These are phyloP conservation scores for Auricularia cornea DNA, from an alignment of 768 basidiomycete species.

Conservation along the genomic window DNA sequence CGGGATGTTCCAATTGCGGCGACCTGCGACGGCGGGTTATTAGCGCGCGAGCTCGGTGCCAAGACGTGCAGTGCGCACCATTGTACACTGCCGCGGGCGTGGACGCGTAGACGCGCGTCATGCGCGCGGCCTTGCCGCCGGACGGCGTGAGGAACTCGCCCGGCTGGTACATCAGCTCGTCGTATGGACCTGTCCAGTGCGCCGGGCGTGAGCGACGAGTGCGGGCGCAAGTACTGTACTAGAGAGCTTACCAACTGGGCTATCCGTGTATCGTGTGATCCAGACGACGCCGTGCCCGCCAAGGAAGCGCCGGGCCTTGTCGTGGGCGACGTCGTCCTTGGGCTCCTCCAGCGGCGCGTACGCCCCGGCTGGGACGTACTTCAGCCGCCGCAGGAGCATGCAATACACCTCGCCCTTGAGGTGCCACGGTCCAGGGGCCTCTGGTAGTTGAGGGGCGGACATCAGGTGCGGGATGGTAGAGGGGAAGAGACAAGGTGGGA, in stretches of 20 bases:
- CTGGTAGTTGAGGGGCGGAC: too few relatives aligned
- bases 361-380: not conserved
- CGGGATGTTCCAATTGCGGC: slow-evolving; percentile 9
- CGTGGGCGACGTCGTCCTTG: not conserved
- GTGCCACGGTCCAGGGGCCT: not conserved
- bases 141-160: slow-evolving; percentile 6
- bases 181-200: slow-evolving; percentile 5
- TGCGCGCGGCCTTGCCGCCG: not conserved
- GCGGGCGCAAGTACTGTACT: too few relatives aligned
- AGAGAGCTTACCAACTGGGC: slow-evolving; percentile 1
- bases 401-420: not conserved
- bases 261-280: not conserved
- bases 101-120: slow-evolving; percentile 9
- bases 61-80: not conserved
- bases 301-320: not conserved
- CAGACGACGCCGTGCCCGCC: not conserved
- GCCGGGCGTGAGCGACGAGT: too few relatives aligned
- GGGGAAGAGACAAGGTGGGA: too few relatives aligned
- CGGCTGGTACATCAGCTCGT: slow-evolving; percentile 9
- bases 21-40: slow-evolving; percentile 1
- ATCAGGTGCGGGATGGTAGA: too few relatives aligned
- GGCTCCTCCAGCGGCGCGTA: not conserved
- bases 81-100: slow-evolving; percentile 9
- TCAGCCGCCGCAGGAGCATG: not conserved
- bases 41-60: not conserved